Conservation (phyloP, 192 early-diverging fungal species). For the Coemansia sp. region DNA sequence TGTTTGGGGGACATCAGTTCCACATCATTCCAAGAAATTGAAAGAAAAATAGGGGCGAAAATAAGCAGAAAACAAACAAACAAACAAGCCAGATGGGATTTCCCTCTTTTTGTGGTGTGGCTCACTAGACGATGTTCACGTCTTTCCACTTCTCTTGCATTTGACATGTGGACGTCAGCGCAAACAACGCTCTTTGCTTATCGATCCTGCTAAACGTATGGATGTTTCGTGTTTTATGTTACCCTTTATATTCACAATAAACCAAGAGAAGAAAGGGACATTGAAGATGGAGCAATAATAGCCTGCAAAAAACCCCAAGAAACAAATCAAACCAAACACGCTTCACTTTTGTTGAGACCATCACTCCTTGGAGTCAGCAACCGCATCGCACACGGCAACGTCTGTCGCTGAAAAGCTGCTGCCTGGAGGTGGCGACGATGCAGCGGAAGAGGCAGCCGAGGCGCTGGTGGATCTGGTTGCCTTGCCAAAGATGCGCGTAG, state of each 20-base stretch:
- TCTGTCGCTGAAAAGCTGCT: not conserved
- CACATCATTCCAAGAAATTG: not conserved
- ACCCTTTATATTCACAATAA: too few species aligned
- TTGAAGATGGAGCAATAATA: too few species aligned
- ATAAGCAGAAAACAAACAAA: not conserved
- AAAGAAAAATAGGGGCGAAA: not conserved
- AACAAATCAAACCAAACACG: not conserved
- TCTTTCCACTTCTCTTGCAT: too few species aligned
- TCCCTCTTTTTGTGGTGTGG: too few species aligned
- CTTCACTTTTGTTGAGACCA: too few species aligned
- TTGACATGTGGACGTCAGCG: too few species aligned
- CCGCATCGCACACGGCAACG: not conserved
- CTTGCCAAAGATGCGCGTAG: slow-evolving; percentile 48
- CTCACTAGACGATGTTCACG: too few species aligned
- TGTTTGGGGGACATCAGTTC: too few species aligned
- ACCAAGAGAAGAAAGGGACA: too few species aligned
- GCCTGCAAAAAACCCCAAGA: not conserved
- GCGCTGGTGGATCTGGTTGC: slow-evolving; percentile 22
- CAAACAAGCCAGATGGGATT: not conserved
- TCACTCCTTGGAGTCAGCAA: slow-evolving; percentile 9
- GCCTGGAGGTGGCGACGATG: slow-evolving; percentile 5
- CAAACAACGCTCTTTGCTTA: too few species aligned
- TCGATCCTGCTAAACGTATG: too few species aligned
- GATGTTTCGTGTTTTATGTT: too few species aligned
- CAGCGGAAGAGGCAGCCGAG: slow-evolving; percentile 9